These are phyloP conservation scores for Pythium rishiriense DNA, from an alignment of 352 stramenopile species.

Conservation along the genomic window DNA sequence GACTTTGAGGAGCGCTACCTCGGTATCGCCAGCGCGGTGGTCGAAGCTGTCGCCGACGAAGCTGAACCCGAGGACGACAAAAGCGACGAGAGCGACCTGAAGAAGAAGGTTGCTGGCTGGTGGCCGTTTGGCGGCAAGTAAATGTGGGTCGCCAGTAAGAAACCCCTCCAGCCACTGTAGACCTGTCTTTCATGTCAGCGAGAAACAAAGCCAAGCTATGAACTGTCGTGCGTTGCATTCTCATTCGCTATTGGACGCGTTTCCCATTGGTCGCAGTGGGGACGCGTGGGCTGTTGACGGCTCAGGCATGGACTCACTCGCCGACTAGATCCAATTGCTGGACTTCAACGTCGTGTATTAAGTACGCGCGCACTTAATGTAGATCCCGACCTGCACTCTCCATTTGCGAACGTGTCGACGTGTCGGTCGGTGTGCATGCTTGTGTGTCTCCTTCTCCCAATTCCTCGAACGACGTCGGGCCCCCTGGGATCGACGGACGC, in stretches of 20 bases:
- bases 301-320: not conserved
- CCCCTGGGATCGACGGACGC: not conserved
- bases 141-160: not conserved
- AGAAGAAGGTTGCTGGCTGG: constrained; percentile 46
- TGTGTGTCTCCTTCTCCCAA: too few species aligned
- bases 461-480: not conserved
- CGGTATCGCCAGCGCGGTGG: constrained; percentile 34
- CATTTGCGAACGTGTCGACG: not conserved
- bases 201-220: too few species aligned
- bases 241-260: too few species aligned
- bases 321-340: not conserved
- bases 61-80: constrained; percentile 32
- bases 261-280: not conserved
- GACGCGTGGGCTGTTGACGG: too few species aligned
- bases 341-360: not conserved
- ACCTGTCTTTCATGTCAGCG: not conserved
- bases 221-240: too few species aligned
- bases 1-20: constrained; percentile 77
- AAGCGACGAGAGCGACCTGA: constrained; percentile 23
- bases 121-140: constrained; percentile 30
- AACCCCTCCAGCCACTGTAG: not conserved
- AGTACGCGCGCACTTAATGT: constrained; percentile 19
- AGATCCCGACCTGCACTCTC: constrained; percentile 7
- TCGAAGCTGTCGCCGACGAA: constrained; percentile 37
- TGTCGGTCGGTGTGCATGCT: too few species aligned